Conservation (phyloP, 352 stramenopile species). For the Albugo candida region DNA sequence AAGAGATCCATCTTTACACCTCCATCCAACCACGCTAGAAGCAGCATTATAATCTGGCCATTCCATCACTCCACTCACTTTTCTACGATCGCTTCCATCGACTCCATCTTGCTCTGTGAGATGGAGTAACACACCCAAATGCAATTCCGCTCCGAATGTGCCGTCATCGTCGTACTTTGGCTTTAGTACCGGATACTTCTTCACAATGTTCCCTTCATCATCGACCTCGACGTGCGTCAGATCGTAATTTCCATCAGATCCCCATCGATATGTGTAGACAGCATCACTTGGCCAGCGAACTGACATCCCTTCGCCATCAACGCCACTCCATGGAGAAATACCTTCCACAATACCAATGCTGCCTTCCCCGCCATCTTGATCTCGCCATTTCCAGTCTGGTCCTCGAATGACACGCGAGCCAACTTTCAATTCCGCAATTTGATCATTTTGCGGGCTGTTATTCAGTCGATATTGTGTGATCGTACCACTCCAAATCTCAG, state of each 20-base stretch:
- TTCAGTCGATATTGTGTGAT: conserved; percentile 48
- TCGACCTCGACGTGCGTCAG: conserved; percentile 71
- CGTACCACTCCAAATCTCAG: conserved; percentile 55
- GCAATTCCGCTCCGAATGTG: conserved; percentile 47
- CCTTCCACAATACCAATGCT: conserved; percentile 66
- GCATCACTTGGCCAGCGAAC: conserved; percentile 78
- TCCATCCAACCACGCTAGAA: conserved; percentile 37
- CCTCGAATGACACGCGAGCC: conserved; percentile 79
- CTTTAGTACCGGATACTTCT: conserved; percentile 46
- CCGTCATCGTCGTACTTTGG: conserved; percentile 52
- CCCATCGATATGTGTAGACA: conserved; percentile 77
- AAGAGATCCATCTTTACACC: conserved; percentile 29
- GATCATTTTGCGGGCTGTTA: conserved; percentile 20
- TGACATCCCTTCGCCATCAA: conserved; percentile 78
- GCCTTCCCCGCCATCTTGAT: conserved; percentile 76
- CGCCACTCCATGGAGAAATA: conserved; percentile 71
- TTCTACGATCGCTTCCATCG: conserved; percentile 3
- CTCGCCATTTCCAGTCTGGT: conserved; percentile 79
- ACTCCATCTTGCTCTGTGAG: conserved; percentile 17
- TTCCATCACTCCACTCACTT: conserved; percentile 46
- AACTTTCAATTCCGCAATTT: conserved; percentile 40
- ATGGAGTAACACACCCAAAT: conserved; percentile 62
- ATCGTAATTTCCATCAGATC: conserved; percentile 74
- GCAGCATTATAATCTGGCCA: conserved; percentile 69
- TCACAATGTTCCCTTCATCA: conserved; percentile 48